Conservation (phyloP, 257 asterid species). For the Gynochthodes officinalis region DNA sequence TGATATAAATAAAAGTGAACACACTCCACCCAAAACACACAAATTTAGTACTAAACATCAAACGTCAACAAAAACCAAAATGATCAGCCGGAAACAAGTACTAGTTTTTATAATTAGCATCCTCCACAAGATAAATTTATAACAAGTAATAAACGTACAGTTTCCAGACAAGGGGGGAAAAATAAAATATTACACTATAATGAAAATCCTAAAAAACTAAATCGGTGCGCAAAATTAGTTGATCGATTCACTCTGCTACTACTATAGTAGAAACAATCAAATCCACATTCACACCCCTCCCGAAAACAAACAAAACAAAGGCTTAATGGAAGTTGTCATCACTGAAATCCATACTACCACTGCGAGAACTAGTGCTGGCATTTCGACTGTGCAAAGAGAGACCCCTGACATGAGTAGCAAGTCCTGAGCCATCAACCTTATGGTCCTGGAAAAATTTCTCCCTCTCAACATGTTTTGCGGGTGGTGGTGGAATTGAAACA, state of each 20-base stretch:
- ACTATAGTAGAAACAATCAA: constrained; percentile 8
- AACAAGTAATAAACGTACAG: neutral
- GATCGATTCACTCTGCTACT: neutral
- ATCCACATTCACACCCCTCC: neutral
- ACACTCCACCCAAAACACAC: no score
- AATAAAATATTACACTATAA: neutral
- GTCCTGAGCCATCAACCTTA: constrained; percentile 49
- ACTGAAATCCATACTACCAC: constrained; percentile 72
- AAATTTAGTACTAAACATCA: no score
- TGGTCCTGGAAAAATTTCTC: constrained; percentile 81
- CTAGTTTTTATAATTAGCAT: no score
- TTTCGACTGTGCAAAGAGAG: constrained; percentile 85
- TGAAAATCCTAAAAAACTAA: neutral
- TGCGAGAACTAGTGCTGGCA: constrained; percentile 59
- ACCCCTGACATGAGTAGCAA: constrained; percentile 53
- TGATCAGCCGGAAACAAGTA: no score
- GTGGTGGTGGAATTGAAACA: constrained; percentile 86
- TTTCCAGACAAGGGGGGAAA: neutral
- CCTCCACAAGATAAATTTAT: no score
- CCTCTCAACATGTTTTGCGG: constrained; percentile 85
- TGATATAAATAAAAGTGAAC: no score
- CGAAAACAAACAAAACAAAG: neutral
- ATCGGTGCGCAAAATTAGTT: neutral
- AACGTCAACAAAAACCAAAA: no score
- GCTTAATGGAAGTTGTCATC: constrained; percentile 31